Conservation (phyloP, 441 rosid genomes). For the Melastoma candidum region DNA sequence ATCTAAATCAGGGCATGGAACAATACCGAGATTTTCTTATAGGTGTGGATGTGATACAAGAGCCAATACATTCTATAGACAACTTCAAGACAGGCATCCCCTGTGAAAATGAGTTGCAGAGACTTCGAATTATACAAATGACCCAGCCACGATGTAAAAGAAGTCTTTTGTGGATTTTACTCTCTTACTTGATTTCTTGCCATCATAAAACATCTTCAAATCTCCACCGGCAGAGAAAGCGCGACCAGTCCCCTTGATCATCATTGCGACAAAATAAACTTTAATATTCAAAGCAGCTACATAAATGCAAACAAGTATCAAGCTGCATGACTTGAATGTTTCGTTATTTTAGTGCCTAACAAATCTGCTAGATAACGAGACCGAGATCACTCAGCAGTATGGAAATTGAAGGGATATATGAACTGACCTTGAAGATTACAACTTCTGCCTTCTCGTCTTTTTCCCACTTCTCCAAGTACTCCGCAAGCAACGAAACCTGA, state of each 20-base stretch:
- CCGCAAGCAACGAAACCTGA: slow-evolving; percentile 67
- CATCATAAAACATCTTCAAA: slow-evolving; percentile 76
- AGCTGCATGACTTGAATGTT: not conserved
- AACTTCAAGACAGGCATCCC: slow-evolving; percentile 81
- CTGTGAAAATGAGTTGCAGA: slow-evolving; percentile 27
- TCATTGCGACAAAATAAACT: slow-evolving; percentile 4
- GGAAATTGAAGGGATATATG: not conserved
- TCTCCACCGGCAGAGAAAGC: slow-evolving; percentile 98
- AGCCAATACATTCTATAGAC: slow-evolving; percentile 97
- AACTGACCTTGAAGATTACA: slow-evolving; percentile 61
- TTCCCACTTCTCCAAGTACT: slow-evolving; percentile 70
- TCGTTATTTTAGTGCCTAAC: not conserved
- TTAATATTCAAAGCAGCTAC: not conserved
- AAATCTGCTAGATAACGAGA: too few relatives aligned
- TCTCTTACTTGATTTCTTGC: slow-evolving; percentile 54
- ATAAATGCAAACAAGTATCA: not conserved
- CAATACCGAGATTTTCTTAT: slow-evolving; percentile 64
- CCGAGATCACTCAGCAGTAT: too few relatives aligned
- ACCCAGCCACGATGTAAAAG: not conserved
- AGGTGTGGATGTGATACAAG: slow-evolving; percentile 78
- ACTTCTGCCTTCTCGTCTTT: slow-evolving; percentile 48
- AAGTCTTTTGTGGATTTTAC: slow-evolving; percentile 3
- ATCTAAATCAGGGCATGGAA: not conserved
- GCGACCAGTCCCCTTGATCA: slow-evolving; percentile 64
- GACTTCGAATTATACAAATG: not conserved